Evolutionary conservation across 2,329 filamentous ascomycete genomes (phyloP), one percentile per base, ranked within the genome.

Genomic region (Spiromastix sp.): DNA sequence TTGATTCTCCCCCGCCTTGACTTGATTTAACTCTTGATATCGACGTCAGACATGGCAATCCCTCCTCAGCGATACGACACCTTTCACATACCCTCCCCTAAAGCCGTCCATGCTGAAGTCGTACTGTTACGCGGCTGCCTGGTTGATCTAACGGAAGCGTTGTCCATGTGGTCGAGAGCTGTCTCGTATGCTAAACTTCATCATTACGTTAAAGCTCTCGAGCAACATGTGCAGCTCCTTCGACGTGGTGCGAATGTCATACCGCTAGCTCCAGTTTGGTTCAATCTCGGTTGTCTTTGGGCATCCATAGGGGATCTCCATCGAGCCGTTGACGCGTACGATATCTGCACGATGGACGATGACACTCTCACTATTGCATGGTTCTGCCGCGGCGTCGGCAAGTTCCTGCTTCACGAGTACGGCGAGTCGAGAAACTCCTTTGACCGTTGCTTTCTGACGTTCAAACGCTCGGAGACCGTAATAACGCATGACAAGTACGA

Each of bases 201-300:
- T 5, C 19, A 35, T 13, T 30, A 30, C 19, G 31, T 34, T 8
- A 32, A 39, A 30, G 30, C 37, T 11, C 37, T 39, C 15, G 26
- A 34, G 10, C 31, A 35, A 19, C 37, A 39, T 21, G 27, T 15
- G 17, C 24, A 28, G n/a, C 4, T 39, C 18, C 37, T 39, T 26
- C 31, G 26, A 4, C 28, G 27, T 3, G 19, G 32, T 18, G 20
- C 15, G 7, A 30, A 16, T 4, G 19, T 30, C 10, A 12, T 39
- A 8, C 27, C 37, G 13, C 19, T 9, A 16, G 25, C 37, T 7
- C 32, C 27, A 12, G 16, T 39, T 8, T 30, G 19, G 31, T 39
- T 39, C 37, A 39, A 35, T 32, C 13, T 39, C n/a, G 37, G 37
- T 8, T 39, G 31, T 13, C 37, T 39, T 11, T 34, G 31, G 31